A percentile compares a stretch with the other conserved stretches of the same genome.
Evolutionary conservation across 768 basidiomycete species (phyloP).

Genomic region (Neoboletus brunneissimus): DNA sequence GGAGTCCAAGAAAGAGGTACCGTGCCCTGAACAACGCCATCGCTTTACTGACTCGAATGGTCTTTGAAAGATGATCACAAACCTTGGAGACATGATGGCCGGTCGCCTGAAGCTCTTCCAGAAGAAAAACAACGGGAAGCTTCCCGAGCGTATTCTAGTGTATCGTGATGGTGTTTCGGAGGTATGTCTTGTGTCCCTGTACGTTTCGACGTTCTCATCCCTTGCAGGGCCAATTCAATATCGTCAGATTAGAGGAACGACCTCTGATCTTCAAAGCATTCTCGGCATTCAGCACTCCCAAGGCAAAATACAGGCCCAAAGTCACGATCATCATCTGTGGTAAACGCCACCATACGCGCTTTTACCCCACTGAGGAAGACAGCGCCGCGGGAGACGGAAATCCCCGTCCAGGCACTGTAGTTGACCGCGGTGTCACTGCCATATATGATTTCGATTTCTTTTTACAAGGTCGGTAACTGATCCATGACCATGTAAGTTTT

Average conservation of each 20-base stretch:
- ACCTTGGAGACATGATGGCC: conserved; percentile 47
- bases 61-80: conserved; percentile 43
- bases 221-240: conserved; percentile 46
- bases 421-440: conserved; percentile 53
- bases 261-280: conserved; percentile 45
- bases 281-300: conserved; percentile 35
- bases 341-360: conserved; percentile 57
- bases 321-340: conserved; percentile 55
- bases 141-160: conserved; percentile 50
- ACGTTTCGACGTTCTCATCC: conserved; percentile 10
- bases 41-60: background rate
- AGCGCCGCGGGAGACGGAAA: conserved; percentile 47
- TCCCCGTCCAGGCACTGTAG: conserved; percentile 51
- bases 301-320: conserved; percentile 42
- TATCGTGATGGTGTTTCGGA: conserved; percentile 79
- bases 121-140: conserved; percentile 29
- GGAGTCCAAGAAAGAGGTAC: conserved; percentile 66
- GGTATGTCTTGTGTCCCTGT: conserved; percentile 34
- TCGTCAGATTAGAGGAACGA: conserved; percentile 43
- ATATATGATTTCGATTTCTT: conserved; percentile 57
- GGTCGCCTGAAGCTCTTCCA: conserved; percentile 44
- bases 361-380: conserved; percentile 47
- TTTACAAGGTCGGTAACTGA: conserved; percentile 40
- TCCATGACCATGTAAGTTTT: background rate
- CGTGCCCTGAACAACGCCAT: background rate